These are phyloP conservation scores for Venturia oleaginea DNA, from an alignment of 2,329 filamentous ascomycete species.

Conservation along the genomic window DNA sequence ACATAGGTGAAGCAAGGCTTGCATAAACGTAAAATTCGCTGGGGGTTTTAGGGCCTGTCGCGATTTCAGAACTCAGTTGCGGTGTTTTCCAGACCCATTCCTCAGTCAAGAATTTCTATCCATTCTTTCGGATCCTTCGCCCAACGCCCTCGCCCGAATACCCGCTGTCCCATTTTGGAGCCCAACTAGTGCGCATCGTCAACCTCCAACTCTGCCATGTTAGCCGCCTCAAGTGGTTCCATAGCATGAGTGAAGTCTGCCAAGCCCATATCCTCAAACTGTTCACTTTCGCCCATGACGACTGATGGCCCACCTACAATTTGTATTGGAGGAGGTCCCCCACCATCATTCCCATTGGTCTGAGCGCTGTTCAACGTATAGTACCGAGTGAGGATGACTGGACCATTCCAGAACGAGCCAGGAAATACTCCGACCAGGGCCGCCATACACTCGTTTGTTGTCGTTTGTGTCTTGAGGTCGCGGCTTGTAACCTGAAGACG, in stretches of 20 bases:
- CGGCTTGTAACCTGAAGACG: background rate
- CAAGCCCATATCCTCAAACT: background rate
- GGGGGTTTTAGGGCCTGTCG: too few relatives aligned
- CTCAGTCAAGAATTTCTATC: too few relatives aligned
- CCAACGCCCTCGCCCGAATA: background rate
- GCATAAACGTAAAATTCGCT: too few relatives aligned
- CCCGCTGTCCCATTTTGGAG: too few relatives aligned
- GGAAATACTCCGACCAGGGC: background rate
- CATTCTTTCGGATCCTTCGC: too few relatives aligned
- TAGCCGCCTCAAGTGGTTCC: background rate
- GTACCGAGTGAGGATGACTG: background rate
- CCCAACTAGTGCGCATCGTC: background rate
- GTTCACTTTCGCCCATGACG: background rate
- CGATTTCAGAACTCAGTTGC: too few relatives aligned
- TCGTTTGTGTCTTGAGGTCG: background rate
- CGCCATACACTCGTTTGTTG: background rate
- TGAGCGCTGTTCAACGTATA: background rate
- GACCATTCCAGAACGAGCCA: background rate
- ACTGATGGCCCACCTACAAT: background rate
- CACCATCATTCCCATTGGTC: background rate
- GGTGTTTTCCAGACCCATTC: too few relatives aligned
- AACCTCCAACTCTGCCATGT: background rate
- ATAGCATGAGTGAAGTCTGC: background rate
- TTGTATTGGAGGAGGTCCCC: background rate
- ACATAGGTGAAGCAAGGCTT: too few relatives aligned